Evolutionary conservation across 495 filamentous ascomycete species (phyloP), one percentile per base, ranked within the genome.

Genomic region (Bacidia gigantensis): DNA sequence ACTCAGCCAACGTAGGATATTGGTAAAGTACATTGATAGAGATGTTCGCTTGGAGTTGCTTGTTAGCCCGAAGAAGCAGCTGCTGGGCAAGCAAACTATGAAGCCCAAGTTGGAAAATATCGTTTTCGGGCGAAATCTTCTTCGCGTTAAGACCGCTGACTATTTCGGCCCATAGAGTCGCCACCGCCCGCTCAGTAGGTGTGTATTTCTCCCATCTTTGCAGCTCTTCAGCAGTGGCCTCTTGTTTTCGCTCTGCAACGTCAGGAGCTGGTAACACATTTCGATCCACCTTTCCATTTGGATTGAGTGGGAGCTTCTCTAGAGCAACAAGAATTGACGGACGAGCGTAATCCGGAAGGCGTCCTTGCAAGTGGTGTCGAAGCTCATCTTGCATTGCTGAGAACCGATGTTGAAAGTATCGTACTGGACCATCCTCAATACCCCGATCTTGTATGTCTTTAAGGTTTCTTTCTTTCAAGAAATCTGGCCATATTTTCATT

Each of bases 261-360:
- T 90, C 86, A 0, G 92, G 92, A 77, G 94, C 96, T 0, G 92
- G 92, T 40, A 98, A 73, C 1, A 81, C 83, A 3, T 87, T 87
- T 67, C 83, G 87, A 62, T 98, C 92, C 43, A 94, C 80, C 22
- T 57, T 57, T 3, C 50, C 50, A 21, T 57, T 57, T 12, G 90
- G 90, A 67, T 95, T 96, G 24, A 97, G 71, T 0, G 90, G 90
- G 49, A 96, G 76, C 39, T 82, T 81, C 47, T 76, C 74, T 21
- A 98, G 77, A 1, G 86, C 79, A 25, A 98, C 85, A 54, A 89
- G 76, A 29, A 90, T 74, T 0, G 76, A 77, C 0, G 92, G 92
- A 0, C 97, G 82, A 0, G 89, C 85, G 59, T 97, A 89, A 2
- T 69, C 60, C 9, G 92, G 84, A 9, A 96, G 70, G 49, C 86